phyloP scores from a whole-genome alignment of 345 rosid genomes.

The Acer campestre region DNA sequence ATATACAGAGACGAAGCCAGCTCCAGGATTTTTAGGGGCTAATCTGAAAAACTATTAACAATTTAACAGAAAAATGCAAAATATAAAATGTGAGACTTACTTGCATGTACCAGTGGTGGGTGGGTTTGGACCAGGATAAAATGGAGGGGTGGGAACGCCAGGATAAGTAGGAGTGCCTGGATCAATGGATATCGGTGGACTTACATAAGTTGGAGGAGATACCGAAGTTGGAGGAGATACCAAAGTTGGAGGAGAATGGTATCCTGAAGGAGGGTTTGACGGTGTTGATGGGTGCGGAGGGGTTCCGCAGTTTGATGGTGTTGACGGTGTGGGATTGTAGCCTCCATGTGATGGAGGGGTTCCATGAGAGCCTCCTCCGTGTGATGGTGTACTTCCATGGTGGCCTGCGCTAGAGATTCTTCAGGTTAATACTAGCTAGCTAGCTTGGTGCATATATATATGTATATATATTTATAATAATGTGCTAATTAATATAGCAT shows the following conservation, averaged over 20 bases:
- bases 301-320: constrained; percentile 28
- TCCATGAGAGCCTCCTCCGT: constrained; percentile 14
- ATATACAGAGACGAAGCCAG: too few species aligned
- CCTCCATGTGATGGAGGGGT: constrained; percentile 46
- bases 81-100: constrained; percentile 43
- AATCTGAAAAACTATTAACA: too few species aligned
- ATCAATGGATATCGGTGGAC: constrained; percentile 44
- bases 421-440: background rate
- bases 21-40: too few species aligned
- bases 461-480: too few species aligned
- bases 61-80: too few species aligned
- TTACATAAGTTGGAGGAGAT: constrained; percentile 45
- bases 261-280: constrained; percentile 52
- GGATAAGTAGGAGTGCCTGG: constrained; percentile 64
- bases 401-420: constrained; percentile 12
- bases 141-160: constrained; percentile 49
- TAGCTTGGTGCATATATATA: background rate
- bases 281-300: constrained; percentile 46
- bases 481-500: too few species aligned
- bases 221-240: constrained; percentile 45
- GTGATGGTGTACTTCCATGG: constrained; percentile 11
- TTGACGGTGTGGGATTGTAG: constrained; percentile 40
- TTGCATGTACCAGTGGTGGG: constrained; percentile 78
- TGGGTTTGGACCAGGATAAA: constrained; percentile 63
- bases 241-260: constrained; percentile 51